These are phyloP conservation scores for Ophiocordyceps camponoti-floridani DNA, from an alignment of 2,329 filamentous ascomycete genomes.

Conservation along the genomic window DNA sequence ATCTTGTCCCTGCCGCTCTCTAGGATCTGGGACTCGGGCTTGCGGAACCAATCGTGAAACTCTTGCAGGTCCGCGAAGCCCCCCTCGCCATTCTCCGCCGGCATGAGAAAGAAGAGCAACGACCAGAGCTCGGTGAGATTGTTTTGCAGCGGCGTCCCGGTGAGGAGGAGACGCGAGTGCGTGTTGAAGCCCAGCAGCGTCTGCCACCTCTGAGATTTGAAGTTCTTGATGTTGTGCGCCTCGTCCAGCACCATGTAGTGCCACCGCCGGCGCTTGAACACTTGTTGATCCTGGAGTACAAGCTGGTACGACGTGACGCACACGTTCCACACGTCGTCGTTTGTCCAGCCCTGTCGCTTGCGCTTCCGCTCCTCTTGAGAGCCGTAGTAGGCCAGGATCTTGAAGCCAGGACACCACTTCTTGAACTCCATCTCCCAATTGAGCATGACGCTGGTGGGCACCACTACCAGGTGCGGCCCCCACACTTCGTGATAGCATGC, in stretches of 20 bases:
- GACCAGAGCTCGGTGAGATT: conserved; percentile 96
- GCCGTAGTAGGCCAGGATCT: conserved; percentile 93
- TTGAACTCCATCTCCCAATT: conserved; percentile 99
- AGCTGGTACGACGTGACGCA: conserved; percentile 96
- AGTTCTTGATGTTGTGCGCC: conserved; percentile 99
- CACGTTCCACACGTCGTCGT: conserved; percentile 89
- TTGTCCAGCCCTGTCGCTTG: conserved; percentile 85
- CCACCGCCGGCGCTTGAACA: conserved; percentile 85
- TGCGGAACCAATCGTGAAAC: conserved; percentile 90
- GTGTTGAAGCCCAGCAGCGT: conserved; percentile 89
- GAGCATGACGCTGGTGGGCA: conserved; percentile 94
- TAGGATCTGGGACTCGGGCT: conserved; percentile 87
- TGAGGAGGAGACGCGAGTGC: conserved; percentile 68
- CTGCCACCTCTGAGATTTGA: conserved; percentile 94
- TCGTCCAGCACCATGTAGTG: conserved; percentile 98
- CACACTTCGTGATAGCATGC: conserved; percentile 81
- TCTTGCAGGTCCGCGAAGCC: conserved; percentile 91
- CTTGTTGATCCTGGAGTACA: conserved; percentile 81
- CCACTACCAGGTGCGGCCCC: conserved; percentile 91
- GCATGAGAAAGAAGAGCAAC: conserved; percentile 88
- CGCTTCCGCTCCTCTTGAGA: conserved; percentile 79
- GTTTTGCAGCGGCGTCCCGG: conserved; percentile 90
- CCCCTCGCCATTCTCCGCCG: conserved; percentile 69
- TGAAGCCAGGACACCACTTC: conserved; percentile 96
- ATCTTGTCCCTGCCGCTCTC: conserved; percentile 88